These are phyloP conservation scores for Ophiostoma australiae DNA, from an alignment of 2,329 filamentous ascomycete genomes.

Conservation along the genomic window DNA sequence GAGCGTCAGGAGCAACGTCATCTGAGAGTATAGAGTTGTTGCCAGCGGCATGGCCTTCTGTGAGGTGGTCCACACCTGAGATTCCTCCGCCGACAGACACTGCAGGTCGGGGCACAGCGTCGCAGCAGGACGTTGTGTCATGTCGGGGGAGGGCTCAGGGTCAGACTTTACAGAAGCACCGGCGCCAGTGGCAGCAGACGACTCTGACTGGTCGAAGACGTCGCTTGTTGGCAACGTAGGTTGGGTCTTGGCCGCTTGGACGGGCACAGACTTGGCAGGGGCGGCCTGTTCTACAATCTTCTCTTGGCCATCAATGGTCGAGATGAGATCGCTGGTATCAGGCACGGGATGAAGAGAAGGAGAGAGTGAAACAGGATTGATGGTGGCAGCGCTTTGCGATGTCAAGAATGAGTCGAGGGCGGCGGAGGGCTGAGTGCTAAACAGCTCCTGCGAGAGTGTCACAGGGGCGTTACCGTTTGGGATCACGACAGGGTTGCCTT, in stretches of 20 bases:
- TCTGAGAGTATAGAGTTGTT: constrained; percentile 48
- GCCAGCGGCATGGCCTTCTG: constrained; percentile 40
- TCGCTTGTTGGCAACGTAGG: background rate
- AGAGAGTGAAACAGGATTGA: constrained; percentile 59
- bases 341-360: constrained; percentile 51
- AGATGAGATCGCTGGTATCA: constrained; percentile 37
- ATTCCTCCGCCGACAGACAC: constrained; percentile 83
- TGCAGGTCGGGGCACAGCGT: constrained; percentile 98
- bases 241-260: background rate
- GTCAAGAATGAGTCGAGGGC: constrained; percentile 43
- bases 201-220: background rate
- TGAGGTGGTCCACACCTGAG: constrained; percentile 43
- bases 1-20: constrained; percentile 59
- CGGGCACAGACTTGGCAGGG: background rate
- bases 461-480: constrained; percentile 42
- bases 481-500: constrained; percentile 42
- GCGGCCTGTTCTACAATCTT: background rate
- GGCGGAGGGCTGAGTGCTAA: constrained; percentile 43
- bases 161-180: constrained; percentile 30
- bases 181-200: constrained; percentile 25
- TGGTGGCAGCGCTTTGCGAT: constrained; percentile 42
- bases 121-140: constrained; percentile 99
- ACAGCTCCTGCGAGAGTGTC: constrained; percentile 56
- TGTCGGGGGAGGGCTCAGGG: constrained; percentile 61
- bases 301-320: constrained; percentile 16